These are phyloP conservation scores for Eurotiales sp. DNA, from an alignment of 2,329 filamentous ascomycete genomes.

Conservation along the genomic window DNA sequence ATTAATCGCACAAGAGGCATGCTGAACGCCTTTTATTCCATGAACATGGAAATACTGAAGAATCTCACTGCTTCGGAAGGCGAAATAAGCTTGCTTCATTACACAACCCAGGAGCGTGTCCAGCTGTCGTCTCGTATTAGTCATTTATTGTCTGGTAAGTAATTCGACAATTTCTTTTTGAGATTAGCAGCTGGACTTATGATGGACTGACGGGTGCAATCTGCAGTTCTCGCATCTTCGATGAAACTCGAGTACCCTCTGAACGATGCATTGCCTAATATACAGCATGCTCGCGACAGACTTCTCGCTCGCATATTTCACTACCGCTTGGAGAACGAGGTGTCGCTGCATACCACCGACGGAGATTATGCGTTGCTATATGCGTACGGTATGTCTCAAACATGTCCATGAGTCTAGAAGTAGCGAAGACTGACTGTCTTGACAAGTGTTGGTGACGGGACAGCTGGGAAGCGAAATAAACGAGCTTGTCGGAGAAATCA, in stretches of 20 bases:
- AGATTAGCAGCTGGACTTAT: neutral
- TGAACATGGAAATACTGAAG: conserved; percentile 87
- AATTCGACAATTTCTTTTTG: neutral
- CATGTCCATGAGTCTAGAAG: no score
- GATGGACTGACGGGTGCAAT: no score
- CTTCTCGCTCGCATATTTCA: conserved; percentile 83
- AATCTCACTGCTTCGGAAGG: conserved; percentile 71
- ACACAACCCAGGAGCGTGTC: conserved; percentile 73
- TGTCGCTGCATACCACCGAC: conserved; percentile 43
- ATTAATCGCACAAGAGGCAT: conserved; percentile 77
- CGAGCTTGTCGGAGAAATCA: conserved; percentile 53
- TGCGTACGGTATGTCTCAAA: conserved; percentile 71
- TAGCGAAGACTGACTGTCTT: conserved; percentile 15
- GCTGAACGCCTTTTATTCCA: conserved; percentile 90
- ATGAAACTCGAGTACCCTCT: conserved; percentile 94
- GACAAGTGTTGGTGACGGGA: conserved; percentile 57
- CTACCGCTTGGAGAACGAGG: conserved; percentile 68
- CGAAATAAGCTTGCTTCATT: conserved; percentile 74
- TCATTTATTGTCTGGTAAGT: conserved; percentile 66
- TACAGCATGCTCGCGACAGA: conserved; percentile 74
- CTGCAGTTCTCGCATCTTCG: conserved; percentile 80
- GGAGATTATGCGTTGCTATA: conserved; percentile 87
- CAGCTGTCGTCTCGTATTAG: conserved; percentile 85
- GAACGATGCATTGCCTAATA: conserved; percentile 80
- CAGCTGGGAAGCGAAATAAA: conserved; percentile 56